Evolutionary conservation across 768 basidiomycete genomes (phyloP).

Genomic region (Boletus vinaceobasis): DNA sequence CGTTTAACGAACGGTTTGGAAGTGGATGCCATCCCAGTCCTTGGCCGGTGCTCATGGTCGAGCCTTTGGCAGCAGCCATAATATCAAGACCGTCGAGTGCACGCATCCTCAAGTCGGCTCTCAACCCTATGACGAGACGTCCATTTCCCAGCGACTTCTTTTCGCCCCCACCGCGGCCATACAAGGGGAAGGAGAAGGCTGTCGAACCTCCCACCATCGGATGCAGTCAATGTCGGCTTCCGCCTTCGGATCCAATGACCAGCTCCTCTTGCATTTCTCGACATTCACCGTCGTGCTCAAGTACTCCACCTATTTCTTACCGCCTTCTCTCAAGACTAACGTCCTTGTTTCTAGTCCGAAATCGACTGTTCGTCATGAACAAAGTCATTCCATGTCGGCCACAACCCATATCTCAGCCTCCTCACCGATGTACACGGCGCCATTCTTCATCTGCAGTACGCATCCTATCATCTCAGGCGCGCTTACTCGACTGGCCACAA

Average conservation of each 20-base stretch:
- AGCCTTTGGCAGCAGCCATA: conserved; percentile 56
- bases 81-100: conserved; percentile 34
- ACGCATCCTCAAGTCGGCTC: conserved; percentile 27
- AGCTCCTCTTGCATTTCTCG: conserved; percentile 47
- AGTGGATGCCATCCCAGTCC: conserved; percentile 7
- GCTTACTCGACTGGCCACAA: conserved; percentile 5
- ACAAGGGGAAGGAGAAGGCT: conserved; percentile 54
- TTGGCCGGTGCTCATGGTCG: conserved; percentile 49
- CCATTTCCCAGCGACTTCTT: conserved; percentile 49
- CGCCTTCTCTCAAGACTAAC: conserved; percentile 6
- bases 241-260: conserved; percentile 19
- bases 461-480: conserved; percentile 12
- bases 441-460: conserved; percentile 23
- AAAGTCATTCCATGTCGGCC: conserved; percentile 32
- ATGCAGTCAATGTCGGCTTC: conserved; percentile 26
- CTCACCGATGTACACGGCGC: conserved; percentile 21
- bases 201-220: conserved; percentile 26
- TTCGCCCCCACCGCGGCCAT: conserved; percentile 48
- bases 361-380: conserved; percentile 35
- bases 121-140: conserved; percentile 29
- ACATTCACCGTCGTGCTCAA: conserved; percentile 48
- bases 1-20: background rate
- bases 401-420: conserved; percentile 7
- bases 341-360: conserved; percentile 24
- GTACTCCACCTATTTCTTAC: conserved; percentile 29